Conservation (phyloP, 2,329 filamentous ascomycete genomes). For the Fusarium sp. region DNA sequence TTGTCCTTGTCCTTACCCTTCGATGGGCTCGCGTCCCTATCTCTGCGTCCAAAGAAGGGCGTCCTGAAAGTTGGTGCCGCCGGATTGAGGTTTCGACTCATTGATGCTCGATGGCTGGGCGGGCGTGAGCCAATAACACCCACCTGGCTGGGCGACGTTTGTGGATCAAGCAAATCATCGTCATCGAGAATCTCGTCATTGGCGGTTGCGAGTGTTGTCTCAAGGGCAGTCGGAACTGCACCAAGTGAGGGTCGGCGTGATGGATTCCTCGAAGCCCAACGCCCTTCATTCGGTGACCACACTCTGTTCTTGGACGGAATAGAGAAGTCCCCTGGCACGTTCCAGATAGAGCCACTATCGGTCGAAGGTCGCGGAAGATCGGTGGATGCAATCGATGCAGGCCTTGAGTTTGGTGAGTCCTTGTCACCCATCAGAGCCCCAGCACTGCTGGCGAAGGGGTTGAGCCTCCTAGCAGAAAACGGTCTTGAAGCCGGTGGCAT, state of each 20-base stretch:
- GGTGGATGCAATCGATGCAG: slow-evolving; percentile 72
- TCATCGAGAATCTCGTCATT: slow-evolving; percentile 71
- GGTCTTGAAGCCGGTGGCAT: slow-evolving; percentile 47
- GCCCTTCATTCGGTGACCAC: slow-evolving; percentile 69
- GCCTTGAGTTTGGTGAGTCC: slow-evolving; percentile 68
- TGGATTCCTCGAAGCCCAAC: slow-evolving; percentile 69
- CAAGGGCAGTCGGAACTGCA: slow-evolving; percentile 71
- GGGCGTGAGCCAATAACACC: slow-evolving; percentile 85
- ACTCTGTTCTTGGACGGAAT: slow-evolving; percentile 64
- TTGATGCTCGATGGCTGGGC: slow-evolving; percentile 53
- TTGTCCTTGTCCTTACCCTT: slow-evolving; percentile 50
- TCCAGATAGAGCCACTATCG: slow-evolving; percentile 80
- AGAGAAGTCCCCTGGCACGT: slow-evolving; percentile 59
- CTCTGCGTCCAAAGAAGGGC: slow-evolving; percentile 65
- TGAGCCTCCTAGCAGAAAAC: slow-evolving; percentile 55
- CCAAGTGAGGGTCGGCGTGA: slow-evolving; percentile 85
- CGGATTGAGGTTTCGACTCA: slow-evolving; percentile 78
- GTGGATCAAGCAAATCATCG: slow-evolving; percentile 62
- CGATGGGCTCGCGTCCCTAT: slow-evolving; percentile 45
- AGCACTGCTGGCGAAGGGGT: slow-evolving; percentile 61
- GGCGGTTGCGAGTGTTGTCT: slow-evolving; percentile 69
- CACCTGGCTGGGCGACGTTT: slow-evolving; percentile 65
- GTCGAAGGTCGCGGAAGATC: slow-evolving; percentile 81
- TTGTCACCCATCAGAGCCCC: slow-evolving; percentile 61
- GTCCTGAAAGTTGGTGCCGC: slow-evolving; percentile 88